These are phyloP conservation scores for Ophiocytium majus DNA, from an alignment of 352 stramenopile species.

Conservation along the genomic window DNA sequence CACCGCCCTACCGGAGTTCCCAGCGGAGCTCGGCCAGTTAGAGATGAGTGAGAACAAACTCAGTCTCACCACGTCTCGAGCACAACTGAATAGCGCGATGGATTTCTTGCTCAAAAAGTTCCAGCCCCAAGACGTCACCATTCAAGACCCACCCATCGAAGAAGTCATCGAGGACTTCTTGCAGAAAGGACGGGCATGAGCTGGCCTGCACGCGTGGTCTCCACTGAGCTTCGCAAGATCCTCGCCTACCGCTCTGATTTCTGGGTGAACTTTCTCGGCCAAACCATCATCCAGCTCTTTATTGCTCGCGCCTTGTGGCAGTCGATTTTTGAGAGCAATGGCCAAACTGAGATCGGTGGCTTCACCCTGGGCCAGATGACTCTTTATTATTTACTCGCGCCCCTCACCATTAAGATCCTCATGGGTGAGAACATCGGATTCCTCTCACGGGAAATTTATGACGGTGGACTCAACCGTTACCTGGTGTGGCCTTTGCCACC, in stretches of 20 bases:
- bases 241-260: not conserved
- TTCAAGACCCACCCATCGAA: slow-evolving; percentile 2
- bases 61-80: no score
- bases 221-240: not conserved
- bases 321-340: not conserved
- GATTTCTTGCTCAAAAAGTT: no score
- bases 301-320: not conserved
- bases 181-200: not conserved
- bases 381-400: slow-evolving; percentile 5
- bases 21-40: not conserved
- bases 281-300: not conserved
- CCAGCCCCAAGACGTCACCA: not conserved
- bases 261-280: slow-evolving; percentile 4
- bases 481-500: not conserved
- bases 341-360: not conserved
- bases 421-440: not conserved
- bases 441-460: slow-evolving; percentile 13
- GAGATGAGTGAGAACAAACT: no score
- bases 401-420: not conserved
- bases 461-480: not conserved
- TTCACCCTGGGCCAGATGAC: not conserved
- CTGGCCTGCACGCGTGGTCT: not conserved
- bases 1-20: not conserved
- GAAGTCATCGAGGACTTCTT: not conserved
- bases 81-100: no score